Evolutionary conservation across 1,284 basidiomycete genomes (phyloP).

Genomic region (Pholiota adiposa): DNA sequence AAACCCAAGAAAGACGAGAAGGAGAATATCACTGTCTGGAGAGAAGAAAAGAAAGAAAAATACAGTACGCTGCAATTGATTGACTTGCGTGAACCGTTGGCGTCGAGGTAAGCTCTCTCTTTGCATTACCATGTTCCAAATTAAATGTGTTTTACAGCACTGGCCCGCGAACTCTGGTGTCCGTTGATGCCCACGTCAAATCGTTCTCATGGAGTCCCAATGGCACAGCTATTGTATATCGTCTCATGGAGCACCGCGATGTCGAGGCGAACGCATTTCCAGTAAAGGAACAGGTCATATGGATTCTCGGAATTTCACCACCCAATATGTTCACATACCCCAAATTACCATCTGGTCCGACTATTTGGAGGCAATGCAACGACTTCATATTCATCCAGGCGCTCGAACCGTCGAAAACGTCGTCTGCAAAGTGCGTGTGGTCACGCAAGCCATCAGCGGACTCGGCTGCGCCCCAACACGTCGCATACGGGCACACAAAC

Average conservation of each 20-base stretch:
- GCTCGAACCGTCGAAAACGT: constrained; percentile 1
- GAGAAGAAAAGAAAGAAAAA: constrained; percentile 8
- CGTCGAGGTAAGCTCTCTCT: neutral
- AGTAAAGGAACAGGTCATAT: constrained; percentile 1
- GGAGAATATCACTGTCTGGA: constrained; percentile 12
- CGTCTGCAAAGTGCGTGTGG: constrained; percentile 11
- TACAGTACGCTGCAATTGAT: constrained; percentile 9
- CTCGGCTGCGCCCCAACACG: neutral
- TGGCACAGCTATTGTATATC: constrained; percentile 11
- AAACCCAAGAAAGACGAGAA: constrained; percentile 15
- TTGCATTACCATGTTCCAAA: neutral
- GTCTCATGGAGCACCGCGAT: constrained; percentile 10
- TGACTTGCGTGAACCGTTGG: neutral
- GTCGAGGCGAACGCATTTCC: constrained; percentile 1
- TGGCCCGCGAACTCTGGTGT: constrained; percentile 1
- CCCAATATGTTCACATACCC: constrained; percentile 1
- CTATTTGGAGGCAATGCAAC: constrained; percentile 9
- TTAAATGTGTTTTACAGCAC: neutral
- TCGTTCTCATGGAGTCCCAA: constrained; percentile 15
- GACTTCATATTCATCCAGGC: constrained; percentile 11
- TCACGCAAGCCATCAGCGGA: neutral
- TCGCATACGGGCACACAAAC: constrained; percentile 11
- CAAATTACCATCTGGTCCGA: constrained; percentile 1
- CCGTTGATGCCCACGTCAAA: constrained; percentile 6
- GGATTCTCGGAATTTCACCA: neutral